Evolutionary conservation across 805 yeast genomes (phyloP), one percentile per base, ranked within the genome.

Genomic region (Monosporozyma yasuniensis): DNA sequence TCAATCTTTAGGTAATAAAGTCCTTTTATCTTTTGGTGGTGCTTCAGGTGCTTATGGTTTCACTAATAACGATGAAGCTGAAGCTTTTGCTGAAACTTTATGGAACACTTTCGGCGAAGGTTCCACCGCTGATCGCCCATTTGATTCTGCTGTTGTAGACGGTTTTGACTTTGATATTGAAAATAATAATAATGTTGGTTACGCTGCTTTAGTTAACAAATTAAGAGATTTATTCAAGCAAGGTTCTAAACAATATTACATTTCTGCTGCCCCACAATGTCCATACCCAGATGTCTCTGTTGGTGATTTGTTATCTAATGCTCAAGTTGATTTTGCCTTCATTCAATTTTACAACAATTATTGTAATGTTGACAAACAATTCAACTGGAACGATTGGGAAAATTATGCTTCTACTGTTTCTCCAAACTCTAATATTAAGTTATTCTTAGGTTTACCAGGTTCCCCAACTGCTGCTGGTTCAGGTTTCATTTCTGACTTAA

Each of bases 151-250:
- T 1, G 66, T 83, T 22, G 73, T 91, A 44, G 97, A 91, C 67
- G 98, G 98, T 16, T 90, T 89, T 64, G 98, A 91, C 67, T 81
- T 90, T 54, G 98, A 91, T 67, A 80, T 87, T 59, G 98, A 91
- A 67, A 76, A 79, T 62, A 73, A 73, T 52, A 66, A 73, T 50
- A 73, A 75, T 47, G 70, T 72, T 1, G 96, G 96, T n/a, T 84
- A 83, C 60, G 77, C 79, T 35, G 77, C 83, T 14, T 65, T 84
- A 48, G 85, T 79, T 12, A 71, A 66, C 41, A 72, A 75, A 56
- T 44, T 71, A 61, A 55, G 95, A 83, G 50, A 72, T 50, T 65
- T 70, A 41, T 80, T 76, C 56, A 79, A 72, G 10, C 68, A 72
- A 39, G 71, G 80, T 32, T 72, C 84, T 44, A 84, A 81, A 67